Conservation (phyloP, 495 filamentous ascomycete genomes). For the Annulohypoxylon maeteangense region DNA sequence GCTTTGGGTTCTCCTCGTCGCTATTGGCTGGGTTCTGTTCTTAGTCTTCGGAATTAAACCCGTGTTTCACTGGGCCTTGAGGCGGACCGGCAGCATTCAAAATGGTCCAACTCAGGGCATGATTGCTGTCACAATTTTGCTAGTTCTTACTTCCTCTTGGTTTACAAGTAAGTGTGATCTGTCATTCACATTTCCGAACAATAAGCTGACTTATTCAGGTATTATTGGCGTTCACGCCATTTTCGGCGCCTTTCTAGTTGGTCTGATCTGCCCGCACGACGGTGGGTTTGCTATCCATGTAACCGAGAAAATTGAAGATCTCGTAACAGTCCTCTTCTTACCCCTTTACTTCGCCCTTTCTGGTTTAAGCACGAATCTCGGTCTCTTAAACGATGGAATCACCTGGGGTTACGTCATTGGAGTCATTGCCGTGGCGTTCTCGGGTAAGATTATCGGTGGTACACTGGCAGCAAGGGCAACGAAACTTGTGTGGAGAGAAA, state of each 20-base stretch:
- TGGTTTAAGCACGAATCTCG: slow-evolving; percentile 88
- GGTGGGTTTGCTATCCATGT: slow-evolving; percentile 94
- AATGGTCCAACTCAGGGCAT: slow-evolving; percentile 92
- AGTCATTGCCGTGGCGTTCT: slow-evolving; percentile 84
- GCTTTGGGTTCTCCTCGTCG: slow-evolving; percentile 84
- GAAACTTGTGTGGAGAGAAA: slow-evolving; percentile 92
- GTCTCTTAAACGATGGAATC: slow-evolving; percentile 81
- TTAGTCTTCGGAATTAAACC: slow-evolving; percentile 81
- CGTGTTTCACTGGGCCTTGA: slow-evolving; percentile 77
- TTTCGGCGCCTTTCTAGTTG: slow-evolving; percentile 81
- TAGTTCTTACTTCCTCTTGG: slow-evolving; percentile 86
- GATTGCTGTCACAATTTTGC: slow-evolving; percentile 81
- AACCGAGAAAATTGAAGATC: slow-evolving; percentile 95
- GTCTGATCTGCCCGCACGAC: slow-evolving; percentile 92
- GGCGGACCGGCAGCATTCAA: slow-evolving; percentile 78
- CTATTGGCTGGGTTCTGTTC: slow-evolving; percentile 80
- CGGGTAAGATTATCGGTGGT: slow-evolving; percentile 86
- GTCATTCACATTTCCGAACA: not conserved
- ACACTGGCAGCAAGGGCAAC: slow-evolving; percentile 79
- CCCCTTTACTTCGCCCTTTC: slow-evolving; percentile 97
- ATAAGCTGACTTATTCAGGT: slow-evolving; percentile 52
- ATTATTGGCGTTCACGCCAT: slow-evolving; percentile 78
- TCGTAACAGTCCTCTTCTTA: slow-evolving; percentile 87
- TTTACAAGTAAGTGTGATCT: slow-evolving; percentile 72
- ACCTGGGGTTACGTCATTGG: slow-evolving; percentile 94